Percentiles rank a stretch among this genome's conserved stretches.
These are phyloP conservation scores for Drosera capensis DNA, from an alignment of 148 eudicot species.

Conservation along the genomic window DNA sequence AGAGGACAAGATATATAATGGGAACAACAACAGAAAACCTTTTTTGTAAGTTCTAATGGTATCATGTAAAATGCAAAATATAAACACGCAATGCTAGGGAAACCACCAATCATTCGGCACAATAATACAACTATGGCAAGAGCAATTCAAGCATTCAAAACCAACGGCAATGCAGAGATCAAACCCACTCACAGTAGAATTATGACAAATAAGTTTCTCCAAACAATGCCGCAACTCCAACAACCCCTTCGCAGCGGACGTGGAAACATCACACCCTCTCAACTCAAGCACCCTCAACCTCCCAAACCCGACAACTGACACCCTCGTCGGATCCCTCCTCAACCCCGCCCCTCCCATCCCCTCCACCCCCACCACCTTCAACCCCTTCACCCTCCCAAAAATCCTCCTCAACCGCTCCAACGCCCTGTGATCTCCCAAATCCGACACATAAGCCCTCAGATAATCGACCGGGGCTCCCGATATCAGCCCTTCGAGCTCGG, in stretches of 20 bases:
- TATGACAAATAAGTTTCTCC: constrained; percentile 87
- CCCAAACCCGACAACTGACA: constrained; percentile 46
- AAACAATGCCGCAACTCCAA: constrained; percentile 66
- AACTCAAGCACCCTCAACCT: constrained; percentile 88
- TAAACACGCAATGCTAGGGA: too few relatives aligned
- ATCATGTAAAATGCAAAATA: too few relatives aligned
- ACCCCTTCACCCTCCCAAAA: constrained; percentile 45
- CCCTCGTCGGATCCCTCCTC: constrained; percentile 59
- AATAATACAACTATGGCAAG: background rate
- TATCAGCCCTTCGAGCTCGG: constrained; percentile 59
- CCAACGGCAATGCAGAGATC: background rate
- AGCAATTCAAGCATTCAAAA: background rate
- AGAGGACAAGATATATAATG: too few relatives aligned
- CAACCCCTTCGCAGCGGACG: constrained; percentile 60
- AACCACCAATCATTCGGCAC: too few relatives aligned
- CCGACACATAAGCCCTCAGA: constrained; percentile 77
- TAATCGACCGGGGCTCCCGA: constrained; percentile 90
- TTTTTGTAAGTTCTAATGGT: too few relatives aligned
- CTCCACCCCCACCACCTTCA: constrained; percentile 58
- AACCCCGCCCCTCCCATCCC: constrained; percentile 47
- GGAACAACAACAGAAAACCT: too few relatives aligned
- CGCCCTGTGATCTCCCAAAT: constrained; percentile 89
- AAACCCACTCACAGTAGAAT: constrained; percentile 69
- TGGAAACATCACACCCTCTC: constrained; percentile 81
- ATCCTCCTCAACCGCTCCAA: constrained; percentile 73